Evolutionary conservation across 2,329 filamentous ascomycete species (phyloP).

Genomic region (Aureobasidium subglaciale): DNA sequence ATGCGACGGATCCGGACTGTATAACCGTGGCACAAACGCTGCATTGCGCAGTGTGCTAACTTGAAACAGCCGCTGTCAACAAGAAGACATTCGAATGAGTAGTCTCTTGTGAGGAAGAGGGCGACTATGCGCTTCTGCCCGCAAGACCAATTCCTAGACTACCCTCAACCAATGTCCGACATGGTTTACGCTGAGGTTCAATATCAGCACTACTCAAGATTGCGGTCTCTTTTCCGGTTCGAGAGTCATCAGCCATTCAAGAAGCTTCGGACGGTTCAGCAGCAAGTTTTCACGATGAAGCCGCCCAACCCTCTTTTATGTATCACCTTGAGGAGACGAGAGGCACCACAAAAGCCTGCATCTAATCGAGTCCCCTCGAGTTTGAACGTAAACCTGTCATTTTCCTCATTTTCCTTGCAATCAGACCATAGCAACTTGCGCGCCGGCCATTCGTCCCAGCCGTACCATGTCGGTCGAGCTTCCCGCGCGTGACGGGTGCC

Average conservation of each 20-base stretch:
- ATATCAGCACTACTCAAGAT: not conserved
- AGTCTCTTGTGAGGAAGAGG: not conserved
- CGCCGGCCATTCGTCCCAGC: not conserved
- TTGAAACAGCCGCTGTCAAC: not conserved
- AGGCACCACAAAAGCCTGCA: not conserved
- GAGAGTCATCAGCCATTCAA: not conserved
- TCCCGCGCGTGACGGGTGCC: constrained; percentile 5
- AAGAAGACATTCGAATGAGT: not conserved
- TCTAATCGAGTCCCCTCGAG: constrained; percentile 4
- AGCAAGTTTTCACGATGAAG: constrained; percentile 10
- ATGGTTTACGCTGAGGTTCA: not conserved
- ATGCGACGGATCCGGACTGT: constrained; percentile 11
- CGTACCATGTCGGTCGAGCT: not conserved
- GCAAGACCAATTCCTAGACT: not conserved
- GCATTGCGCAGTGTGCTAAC: not conserved
- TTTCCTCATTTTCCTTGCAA: not conserved
- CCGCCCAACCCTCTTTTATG: constrained; percentile 2
- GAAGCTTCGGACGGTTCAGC: not conserved
- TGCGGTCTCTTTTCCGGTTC: not conserved
- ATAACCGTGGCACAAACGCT: constrained; percentile 4
- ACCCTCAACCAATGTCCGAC: not conserved
- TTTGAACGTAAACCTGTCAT: constrained; percentile 5
- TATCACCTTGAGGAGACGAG: not conserved
- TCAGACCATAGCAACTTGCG: constrained; percentile 1
- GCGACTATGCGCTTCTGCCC: not conserved